phyloP scores from a whole-genome alignment of 2,329 filamentous ascomycete genomes.

The Diplodia scrobiculata region DNA sequence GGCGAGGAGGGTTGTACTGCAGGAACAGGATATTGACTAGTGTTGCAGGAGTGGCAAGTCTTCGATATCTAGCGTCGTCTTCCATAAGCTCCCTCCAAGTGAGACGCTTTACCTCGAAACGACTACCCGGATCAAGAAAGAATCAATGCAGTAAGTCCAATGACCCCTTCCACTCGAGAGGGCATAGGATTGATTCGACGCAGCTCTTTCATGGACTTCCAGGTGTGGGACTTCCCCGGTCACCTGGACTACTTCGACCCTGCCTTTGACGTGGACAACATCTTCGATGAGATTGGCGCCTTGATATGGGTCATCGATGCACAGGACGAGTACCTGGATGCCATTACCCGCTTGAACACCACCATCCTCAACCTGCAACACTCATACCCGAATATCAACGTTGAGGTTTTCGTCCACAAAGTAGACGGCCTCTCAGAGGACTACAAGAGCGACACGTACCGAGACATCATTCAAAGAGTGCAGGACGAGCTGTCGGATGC shows the following conservation, averaged over 20 bases:
- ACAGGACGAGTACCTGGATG: conserved; percentile 95
- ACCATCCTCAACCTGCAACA: conserved; percentile 89
- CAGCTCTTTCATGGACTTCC: conserved; percentile 98
- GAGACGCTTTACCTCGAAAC: conserved; percentile 96
- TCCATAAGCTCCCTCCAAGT: conserved; percentile 93
- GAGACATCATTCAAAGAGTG: conserved; percentile 94
- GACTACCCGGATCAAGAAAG: conserved; percentile 89
- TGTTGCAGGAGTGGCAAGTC: conserved; percentile 85
- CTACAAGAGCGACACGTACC: conserved; percentile 92
- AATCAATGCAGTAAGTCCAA: conserved; percentile 80
- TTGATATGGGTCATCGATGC: conserved; percentile 99
- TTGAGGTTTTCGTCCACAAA: conserved; percentile 99
- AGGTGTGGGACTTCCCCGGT: conserved; percentile 96
- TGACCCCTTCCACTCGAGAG: neutral
- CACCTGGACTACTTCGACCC: conserved; percentile 91
- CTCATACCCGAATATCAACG: conserved; percentile 88
- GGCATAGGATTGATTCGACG: neutral
- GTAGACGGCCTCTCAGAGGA: conserved; percentile 97
- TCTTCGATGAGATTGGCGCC: conserved; percentile 91
- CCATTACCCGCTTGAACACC: conserved; percentile 79
- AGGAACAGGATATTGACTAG: conserved; percentile 19
- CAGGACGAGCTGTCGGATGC: conserved; percentile 93
- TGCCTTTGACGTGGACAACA: conserved; percentile 85
- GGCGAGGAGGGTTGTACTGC: conserved; percentile 13
- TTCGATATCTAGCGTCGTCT: conserved; percentile 98